phyloP scores from a whole-genome alignment of 305 asterid genomes.

The Euphrasia arctica region DNA sequence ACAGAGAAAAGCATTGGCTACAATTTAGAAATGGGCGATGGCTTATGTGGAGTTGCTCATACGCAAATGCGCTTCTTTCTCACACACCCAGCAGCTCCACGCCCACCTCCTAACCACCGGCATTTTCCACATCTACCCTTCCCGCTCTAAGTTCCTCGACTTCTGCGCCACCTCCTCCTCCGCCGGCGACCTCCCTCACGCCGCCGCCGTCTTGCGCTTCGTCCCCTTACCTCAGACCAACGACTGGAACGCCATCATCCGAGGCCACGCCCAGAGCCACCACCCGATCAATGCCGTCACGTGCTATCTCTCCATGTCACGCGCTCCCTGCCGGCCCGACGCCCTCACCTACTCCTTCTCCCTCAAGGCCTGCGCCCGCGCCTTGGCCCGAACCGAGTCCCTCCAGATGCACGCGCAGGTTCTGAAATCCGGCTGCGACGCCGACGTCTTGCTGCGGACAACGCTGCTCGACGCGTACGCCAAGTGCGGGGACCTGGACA shows the following conservation, averaged over 20 bases:
- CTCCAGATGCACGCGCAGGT: conserved; percentile 61
- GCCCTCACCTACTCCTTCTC: conserved; percentile 91
- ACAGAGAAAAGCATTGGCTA: background rate
- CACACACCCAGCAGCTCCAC: conserved; percentile 66
- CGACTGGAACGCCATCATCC: conserved; percentile 95
- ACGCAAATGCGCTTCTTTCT: conserved; percentile 51
- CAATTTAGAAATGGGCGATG: conserved; percentile 31
- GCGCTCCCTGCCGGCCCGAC: conserved; percentile 64
- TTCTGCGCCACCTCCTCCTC: conserved; percentile 60
- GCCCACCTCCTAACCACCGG: conserved; percentile 79
- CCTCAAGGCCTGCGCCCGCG: conserved; percentile 92
- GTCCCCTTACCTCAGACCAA: conserved; percentile 56
- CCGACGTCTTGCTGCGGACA: conserved; percentile 70
- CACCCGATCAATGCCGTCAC: conserved; percentile 56
- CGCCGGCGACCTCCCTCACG: conserved; percentile 55
- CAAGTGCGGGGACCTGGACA: conserved; percentile 55
- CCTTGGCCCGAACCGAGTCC: conserved; percentile 49
- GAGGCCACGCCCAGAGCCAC: conserved; percentile 83
- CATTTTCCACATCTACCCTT: conserved; percentile 44
- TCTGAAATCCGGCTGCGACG: conserved; percentile 45
- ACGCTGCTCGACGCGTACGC: conserved; percentile 75
- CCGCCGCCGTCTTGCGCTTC: conserved; percentile 52
- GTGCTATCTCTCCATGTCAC: conserved; percentile 61
- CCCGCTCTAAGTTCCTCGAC: conserved; percentile 79
- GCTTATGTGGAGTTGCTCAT: conserved; percentile 56